These are phyloP conservation scores for Coniella vitis DNA, from an alignment of 2,329 filamentous ascomycete genomes.

Conservation along the genomic window DNA sequence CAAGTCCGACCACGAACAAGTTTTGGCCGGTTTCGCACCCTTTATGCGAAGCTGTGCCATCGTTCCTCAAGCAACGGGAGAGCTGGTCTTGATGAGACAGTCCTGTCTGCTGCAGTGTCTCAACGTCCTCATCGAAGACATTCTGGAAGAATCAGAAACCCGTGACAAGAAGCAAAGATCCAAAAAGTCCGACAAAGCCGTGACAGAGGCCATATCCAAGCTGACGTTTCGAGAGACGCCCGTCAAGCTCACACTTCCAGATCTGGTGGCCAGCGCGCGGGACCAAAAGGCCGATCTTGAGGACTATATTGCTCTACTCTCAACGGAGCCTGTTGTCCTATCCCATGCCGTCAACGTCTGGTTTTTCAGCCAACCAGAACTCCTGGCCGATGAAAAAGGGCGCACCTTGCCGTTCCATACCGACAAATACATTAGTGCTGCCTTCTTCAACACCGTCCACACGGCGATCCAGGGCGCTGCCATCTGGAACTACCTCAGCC, in stretches of 20 bases:
- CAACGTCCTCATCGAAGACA: constrained; percentile 35
- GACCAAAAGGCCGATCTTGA: constrained; percentile 29
- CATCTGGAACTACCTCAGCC: constrained; percentile 34
- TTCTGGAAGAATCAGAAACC: constrained; percentile 31
- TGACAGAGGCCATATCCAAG: constrained; percentile 25
- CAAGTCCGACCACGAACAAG: constrained; percentile 11
- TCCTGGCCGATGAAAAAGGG: constrained; percentile 39
- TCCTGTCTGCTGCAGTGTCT: constrained; percentile 29
- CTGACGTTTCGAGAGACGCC: constrained; percentile 23
- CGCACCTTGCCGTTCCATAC: constrained; percentile 29
- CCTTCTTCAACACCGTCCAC: constrained; percentile 36
- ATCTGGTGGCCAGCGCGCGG: constrained; percentile 24
- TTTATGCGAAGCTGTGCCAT: constrained; percentile 20
- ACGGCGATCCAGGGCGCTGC: constrained; percentile 27
- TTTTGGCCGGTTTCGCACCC: constrained; percentile 19
- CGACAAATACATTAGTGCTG: constrained; percentile 34
- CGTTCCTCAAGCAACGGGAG: constrained; percentile 24
- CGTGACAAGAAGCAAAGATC: constrained; percentile 23
- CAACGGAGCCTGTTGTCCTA: constrained; percentile 27
- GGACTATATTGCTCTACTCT: constrained; percentile 29
- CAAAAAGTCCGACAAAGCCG: constrained; percentile 24
- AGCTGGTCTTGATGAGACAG: constrained; percentile 35
- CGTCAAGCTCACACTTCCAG: constrained; percentile 25
- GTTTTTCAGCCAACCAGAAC: constrained; percentile 35
- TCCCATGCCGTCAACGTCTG: constrained; percentile 27